Percentiles rank a stretch among this genome's conserved stretches.
These are phyloP conservation scores for Mortierella sp. DNA, from an alignment of 371 early-diverging fungal species.

Conservation along the genomic window DNA sequence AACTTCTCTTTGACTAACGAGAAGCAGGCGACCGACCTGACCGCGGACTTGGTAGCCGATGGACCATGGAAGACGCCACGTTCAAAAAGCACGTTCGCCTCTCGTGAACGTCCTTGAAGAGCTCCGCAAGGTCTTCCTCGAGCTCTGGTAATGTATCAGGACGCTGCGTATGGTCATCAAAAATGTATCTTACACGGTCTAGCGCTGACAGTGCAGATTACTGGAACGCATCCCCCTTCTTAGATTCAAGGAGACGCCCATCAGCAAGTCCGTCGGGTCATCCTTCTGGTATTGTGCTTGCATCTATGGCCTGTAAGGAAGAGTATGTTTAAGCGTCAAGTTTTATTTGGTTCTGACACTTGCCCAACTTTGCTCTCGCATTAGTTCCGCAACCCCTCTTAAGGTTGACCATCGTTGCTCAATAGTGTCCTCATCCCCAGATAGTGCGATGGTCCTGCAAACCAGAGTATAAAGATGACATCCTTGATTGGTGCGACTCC, in stretches of 20 bases:
- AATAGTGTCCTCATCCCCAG: no score
- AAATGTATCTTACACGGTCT: not conserved
- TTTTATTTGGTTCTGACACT: no score
- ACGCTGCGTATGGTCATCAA: slow-evolving; percentile 3
- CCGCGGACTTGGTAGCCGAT: slow-evolving; percentile 91
- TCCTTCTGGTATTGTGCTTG: slow-evolving; percentile 99
- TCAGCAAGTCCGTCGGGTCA: slow-evolving; percentile 98
- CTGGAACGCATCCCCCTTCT: no score
- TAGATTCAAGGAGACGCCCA: slow-evolving; percentile 99
- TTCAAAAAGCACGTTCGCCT: slow-evolving; percentile 99
- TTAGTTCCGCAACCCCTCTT: no score
- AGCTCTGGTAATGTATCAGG: slow-evolving; percentile 84
- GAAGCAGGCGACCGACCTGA: slow-evolving; percentile 96
- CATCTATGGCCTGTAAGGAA: no score
- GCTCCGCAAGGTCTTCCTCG: slow-evolving; percentile 87
- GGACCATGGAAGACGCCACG: slow-evolving; percentile 91
- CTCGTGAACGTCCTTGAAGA: slow-evolving; percentile 99
- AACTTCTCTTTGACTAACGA: slow-evolving; percentile 85
- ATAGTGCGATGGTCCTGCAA: no score
- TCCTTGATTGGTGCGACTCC: no score
- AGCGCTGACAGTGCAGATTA: not conserved
- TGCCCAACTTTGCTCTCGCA: no score
- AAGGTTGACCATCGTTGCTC: no score
- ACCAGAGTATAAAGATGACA: no score
- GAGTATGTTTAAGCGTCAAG: no score